Base-by-base conservation (phyloP, 169 alveolate genomes). In the Sarcocystis neurona region DNA sequence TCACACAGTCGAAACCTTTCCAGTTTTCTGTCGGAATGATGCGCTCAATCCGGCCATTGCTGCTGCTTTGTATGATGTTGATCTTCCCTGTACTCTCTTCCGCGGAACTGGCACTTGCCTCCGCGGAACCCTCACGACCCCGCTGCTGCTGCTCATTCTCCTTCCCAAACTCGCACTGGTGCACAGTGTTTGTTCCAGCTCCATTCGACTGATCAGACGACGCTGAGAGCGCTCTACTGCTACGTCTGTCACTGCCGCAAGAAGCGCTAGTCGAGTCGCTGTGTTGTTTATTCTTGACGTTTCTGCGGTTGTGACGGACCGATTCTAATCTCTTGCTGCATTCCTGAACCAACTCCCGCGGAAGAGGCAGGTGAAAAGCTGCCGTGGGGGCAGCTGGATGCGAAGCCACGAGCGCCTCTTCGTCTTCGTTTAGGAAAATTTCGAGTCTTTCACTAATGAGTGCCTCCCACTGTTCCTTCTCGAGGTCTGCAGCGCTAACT, bases 61-160 rank as follows among this genome's bases (percentile, higher is more conserved):
- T 43, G 84, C 85, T n/a, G 53, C 72, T 20, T 47, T 43, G 47
- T 70, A 70, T 27, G 50, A 3, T 27, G 39, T 12, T 46, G 34
- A 1, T 0, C 43, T 44, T 34, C 15, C 72, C 18, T 47, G 10
- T 15, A 47, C 66, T 27, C 37, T 6, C 44, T 46, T 63, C 56
- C 6, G 85, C 60, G 20, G 56, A 5, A 63, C 37, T 18, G 12
- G 41, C 75, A 23, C 30, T 32, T 4, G n/a, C 63, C 43, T n/a
- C 85, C 32, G 10, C 58, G 84, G 18, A 37, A 3, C 50, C 37
- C n/a, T 74, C 32, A 63, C 47, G 56, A 39, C 46, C 44, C 68
- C 23, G 56, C 79, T 70, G 43, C 79, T 70, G 79, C 79, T 70
- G 79, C 79, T 70, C 53, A 44, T 70, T 27, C 48, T 70, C 53